These are phyloP conservation scores for Penicillium samsonianum DNA, from an alignment of 495 filamentous ascomycete genomes.

Conservation along the genomic window DNA sequence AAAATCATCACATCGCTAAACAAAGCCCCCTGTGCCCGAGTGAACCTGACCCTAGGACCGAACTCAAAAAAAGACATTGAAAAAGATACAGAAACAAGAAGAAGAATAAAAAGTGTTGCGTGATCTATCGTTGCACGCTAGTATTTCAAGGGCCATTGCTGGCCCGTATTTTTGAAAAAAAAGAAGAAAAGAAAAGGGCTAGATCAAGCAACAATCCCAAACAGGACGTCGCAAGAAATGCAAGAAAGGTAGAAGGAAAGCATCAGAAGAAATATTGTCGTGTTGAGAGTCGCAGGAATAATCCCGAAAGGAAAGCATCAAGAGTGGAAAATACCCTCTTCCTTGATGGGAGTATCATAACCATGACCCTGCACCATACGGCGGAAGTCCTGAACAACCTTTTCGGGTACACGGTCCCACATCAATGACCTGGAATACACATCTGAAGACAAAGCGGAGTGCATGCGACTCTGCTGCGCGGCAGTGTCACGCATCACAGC, in stretches of 20 bases:
- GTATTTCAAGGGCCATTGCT: conserved; percentile 15
- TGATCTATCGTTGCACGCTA: conserved; percentile 18
- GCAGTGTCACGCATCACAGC: conserved; percentile 77
- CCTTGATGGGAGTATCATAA: conserved; percentile 39
- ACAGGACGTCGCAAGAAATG: background rate
- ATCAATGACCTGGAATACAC: conserved; percentile 92
- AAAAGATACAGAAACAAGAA: conserved; percentile 4
- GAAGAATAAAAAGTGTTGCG: conserved; percentile 8
- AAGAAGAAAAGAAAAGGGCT: background rate
- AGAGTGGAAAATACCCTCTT: conserved; percentile 30
- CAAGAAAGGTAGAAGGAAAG: conserved; percentile 16
- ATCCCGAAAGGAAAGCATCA: conserved; percentile 10
- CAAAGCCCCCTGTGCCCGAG: conserved; percentile 1
- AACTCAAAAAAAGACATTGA: background rate
- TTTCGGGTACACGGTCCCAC: conserved; percentile 89
- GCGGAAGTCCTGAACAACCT: conserved; percentile 90
- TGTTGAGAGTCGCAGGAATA: conserved; percentile 3
- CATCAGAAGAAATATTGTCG: conserved; percentile 8
- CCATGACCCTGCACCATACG: conserved; percentile 76
- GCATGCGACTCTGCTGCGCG: conserved; percentile 30
- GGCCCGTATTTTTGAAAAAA: conserved; percentile 8
- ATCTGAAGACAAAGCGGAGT: conserved; percentile 50
- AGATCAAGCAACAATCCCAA: background rate
- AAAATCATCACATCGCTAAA: conserved; percentile 13
- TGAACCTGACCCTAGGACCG: background rate